phyloP scores from a whole-genome alignment of 2,329 filamentous ascomycete species.

The Daldinia sp. region DNA sequence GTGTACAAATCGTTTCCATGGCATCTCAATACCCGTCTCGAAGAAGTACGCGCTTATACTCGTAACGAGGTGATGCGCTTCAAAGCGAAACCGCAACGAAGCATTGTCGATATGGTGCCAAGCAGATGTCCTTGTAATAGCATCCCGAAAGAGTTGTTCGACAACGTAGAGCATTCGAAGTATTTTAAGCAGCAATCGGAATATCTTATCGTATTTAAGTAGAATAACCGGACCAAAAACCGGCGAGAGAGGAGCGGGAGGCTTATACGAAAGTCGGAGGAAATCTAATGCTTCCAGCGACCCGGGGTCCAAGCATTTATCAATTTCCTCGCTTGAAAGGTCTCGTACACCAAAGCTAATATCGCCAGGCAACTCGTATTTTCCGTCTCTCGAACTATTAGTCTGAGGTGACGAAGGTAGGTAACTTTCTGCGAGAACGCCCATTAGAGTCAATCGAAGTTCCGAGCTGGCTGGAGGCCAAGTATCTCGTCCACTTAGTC shows the following conservation, averaged over 20 bases:
- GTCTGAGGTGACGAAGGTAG: slow-evolving; percentile 46
- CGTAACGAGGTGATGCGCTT: slow-evolving; percentile 83
- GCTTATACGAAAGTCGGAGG: slow-evolving; percentile 84
- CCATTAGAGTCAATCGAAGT: slow-evolving; percentile 88
- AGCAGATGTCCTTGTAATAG: slow-evolving; percentile 56
- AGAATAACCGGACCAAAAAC: slow-evolving; percentile 79
- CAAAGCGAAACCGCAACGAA: slow-evolving; percentile 74
- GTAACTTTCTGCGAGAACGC: slow-evolving; percentile 83
- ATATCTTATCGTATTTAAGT: slow-evolving; percentile 86
- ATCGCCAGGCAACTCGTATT: slow-evolving; percentile 70
- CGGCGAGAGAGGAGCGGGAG: slow-evolving; percentile 76
- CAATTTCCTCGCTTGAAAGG: slow-evolving; percentile 80
- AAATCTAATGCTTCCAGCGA: slow-evolving; percentile 94
- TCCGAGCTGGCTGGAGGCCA: slow-evolving; percentile 98
- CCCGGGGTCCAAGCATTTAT: slow-evolving; percentile 84
- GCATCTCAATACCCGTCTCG: slow-evolving; percentile 77
- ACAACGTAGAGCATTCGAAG: slow-evolving; percentile 83
- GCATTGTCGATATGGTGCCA: slow-evolving; percentile 56
- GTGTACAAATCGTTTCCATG: slow-evolving; percentile 78
- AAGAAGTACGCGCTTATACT: slow-evolving; percentile 82
- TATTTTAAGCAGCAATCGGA: slow-evolving; percentile 81
- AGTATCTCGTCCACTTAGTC: slow-evolving; percentile 80
- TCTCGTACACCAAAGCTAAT: slow-evolving; percentile 88
- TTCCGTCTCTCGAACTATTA: slow-evolving; percentile 50
- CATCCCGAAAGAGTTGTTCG: slow-evolving; percentile 72